phyloP scores from a whole-genome alignment of 805 yeast species.

The Kazachstania africana region DNA sequence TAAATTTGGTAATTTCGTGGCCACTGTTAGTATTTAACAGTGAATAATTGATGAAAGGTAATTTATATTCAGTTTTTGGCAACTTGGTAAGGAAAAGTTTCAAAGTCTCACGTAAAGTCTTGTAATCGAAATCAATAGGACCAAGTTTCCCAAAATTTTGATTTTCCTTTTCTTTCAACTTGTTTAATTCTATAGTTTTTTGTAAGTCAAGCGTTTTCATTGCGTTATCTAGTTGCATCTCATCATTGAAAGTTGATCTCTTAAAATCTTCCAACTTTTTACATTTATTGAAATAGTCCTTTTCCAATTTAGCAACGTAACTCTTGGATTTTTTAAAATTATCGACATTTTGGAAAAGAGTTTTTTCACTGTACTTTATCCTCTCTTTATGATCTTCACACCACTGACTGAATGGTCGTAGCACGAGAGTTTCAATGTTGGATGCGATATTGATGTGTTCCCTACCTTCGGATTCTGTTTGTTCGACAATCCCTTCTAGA shows the following conservation, averaged over 20 bases:
- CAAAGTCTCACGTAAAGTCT: conserved; percentile 30
- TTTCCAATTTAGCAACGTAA: conserved; percentile 41
- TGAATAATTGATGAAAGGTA: conserved; percentile 40
- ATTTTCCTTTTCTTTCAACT: conserved; percentile 21
- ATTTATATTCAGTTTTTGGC: conserved; percentile 42
- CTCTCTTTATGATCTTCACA: conserved; percentile 59
- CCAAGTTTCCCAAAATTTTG: conserved; percentile 21
- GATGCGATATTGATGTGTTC: conserved; percentile 54
- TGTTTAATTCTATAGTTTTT: conserved; percentile 12
- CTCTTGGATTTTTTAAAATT: conserved; percentile 37
- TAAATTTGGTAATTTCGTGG: conserved; percentile 22
- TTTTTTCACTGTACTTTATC: conserved; percentile 47
- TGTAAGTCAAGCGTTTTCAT: conserved; percentile 15
- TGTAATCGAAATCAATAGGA: conserved; percentile 24
- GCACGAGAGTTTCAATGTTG: conserved; percentile 46
- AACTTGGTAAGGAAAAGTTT: conserved; percentile 35
- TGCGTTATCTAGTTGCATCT: conserved; percentile 16
- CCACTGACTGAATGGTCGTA: conserved; percentile 67
- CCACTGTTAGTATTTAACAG: conserved; percentile 25
- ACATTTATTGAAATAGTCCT: conserved; percentile 67
- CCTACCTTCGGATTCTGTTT: conserved; percentile 52
- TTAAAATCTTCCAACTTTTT: conserved; percentile 55
- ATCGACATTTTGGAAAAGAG: conserved; percentile 39
- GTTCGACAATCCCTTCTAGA: conserved; percentile 36
- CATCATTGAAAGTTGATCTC: conserved; percentile 10